A percentile compares a stretch with the other conserved stretches of the same genome.
These are phyloP conservation scores for Lactarius sp. DNA, from an alignment of 768 basidiomycete species.

Conservation along the genomic window DNA sequence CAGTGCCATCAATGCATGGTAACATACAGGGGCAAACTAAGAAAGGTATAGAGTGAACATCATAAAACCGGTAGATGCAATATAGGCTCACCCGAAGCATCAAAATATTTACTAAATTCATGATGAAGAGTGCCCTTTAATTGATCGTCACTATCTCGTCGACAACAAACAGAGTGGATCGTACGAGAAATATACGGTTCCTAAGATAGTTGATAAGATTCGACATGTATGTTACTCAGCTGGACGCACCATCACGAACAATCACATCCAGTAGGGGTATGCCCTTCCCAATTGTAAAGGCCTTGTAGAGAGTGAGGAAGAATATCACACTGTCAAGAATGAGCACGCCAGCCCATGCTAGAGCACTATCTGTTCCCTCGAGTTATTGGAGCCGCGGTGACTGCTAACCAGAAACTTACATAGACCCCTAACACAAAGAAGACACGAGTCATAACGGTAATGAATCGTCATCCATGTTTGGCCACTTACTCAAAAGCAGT, in stretches of 20 bases:
- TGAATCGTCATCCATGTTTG: not conserved
- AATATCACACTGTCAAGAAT: conserved; percentile 13
- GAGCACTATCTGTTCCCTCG: conserved; percentile 1
- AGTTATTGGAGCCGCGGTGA: not conserved
- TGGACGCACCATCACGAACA: conserved; percentile 15
- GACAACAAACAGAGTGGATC: not conserved
- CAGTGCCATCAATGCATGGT: too few relatives aligned
- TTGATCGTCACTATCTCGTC: not conserved
- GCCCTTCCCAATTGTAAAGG: conserved; percentile 7
- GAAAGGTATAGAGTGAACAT: not conserved
- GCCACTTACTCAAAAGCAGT: not conserved
- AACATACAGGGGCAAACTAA: conserved; percentile 13
- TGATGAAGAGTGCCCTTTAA: conserved; percentile 8
- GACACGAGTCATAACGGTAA: not conserved
- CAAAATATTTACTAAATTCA: conserved; percentile 16
- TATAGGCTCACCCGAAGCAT: conserved; percentile 5
- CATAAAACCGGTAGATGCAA: not conserved
- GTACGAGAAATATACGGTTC: conserved; percentile 20
- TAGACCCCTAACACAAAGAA: not conserved
- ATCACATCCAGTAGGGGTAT: conserved; percentile 13
- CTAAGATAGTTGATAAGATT: not conserved
- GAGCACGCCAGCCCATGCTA: conserved; percentile 10
- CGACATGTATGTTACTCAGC: not conserved
- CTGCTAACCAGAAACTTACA: not conserved
- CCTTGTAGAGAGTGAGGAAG: conserved; percentile 15